Percentiles rank a stretch among this genome's conserved stretches.
Conservation (phyloP, 257 asterid species). For the Nemophila menziesii region DNA sequence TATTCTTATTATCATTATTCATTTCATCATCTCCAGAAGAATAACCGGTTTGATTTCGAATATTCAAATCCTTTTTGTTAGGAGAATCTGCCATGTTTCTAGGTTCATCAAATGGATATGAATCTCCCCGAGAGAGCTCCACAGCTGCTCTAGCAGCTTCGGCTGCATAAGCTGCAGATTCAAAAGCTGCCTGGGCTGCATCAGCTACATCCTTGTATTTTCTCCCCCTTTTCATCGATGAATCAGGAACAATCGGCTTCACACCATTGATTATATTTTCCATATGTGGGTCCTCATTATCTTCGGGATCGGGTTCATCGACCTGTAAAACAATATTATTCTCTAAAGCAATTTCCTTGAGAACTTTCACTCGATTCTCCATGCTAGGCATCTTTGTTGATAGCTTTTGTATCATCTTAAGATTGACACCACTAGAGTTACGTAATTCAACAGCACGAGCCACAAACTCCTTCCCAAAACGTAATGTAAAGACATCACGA, state of each 20-base stretch:
- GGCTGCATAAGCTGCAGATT: constrained; percentile 89
- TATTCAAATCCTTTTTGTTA: constrained; percentile 4
- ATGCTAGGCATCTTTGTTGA: constrained; percentile 58
- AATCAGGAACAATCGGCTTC: constrained; percentile 9
- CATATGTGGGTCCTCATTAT: constrained; percentile 6
- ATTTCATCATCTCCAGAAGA: constrained; percentile 14
- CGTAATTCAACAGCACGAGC: constrained; percentile 67
- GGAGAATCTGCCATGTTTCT: constrained; percentile 3
- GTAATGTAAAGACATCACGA: constrained; percentile 36
- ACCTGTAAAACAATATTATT: constrained; percentile 45
- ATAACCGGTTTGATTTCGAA: constrained; percentile 5
- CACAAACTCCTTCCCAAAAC: constrained; percentile 57
- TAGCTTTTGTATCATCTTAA: constrained; percentile 70
- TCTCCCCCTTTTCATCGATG: constrained; percentile 18
- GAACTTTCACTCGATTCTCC: constrained; percentile 49
- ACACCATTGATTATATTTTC: constrained; percentile 9
- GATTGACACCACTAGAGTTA: constrained; percentile 79
- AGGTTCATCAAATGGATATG: constrained; percentile 34
- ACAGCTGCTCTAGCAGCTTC: constrained; percentile 90
- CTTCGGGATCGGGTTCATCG: constrained; percentile 15
- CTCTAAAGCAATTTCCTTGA: constrained; percentile 55
- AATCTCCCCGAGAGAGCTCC: constrained; percentile 54
- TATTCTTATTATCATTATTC: neutral
- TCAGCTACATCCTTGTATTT: constrained; percentile 73
- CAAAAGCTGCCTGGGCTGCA: constrained; percentile 94